Percentiles rank a stretch among this genome's conserved stretches.
phyloP scores from a whole-genome alignment of 2,329 filamentous ascomycete genomes.

The Ilyonectria sp. region DNA sequence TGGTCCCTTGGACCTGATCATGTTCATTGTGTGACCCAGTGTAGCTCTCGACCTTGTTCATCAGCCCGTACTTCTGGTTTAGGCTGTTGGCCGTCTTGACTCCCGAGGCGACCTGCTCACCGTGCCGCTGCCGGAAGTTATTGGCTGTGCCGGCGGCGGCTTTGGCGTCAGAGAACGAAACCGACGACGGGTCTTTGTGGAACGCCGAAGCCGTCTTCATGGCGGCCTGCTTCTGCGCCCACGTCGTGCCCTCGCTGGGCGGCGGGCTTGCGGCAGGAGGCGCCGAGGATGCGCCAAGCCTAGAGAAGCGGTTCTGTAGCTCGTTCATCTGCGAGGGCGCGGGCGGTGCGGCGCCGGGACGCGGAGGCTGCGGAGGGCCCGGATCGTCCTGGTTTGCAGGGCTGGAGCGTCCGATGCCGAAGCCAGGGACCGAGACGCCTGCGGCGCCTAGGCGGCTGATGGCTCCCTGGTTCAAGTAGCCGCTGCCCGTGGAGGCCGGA shows the following conservation, averaged over 20 bases:
- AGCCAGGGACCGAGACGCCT: slow-evolving; percentile 83
- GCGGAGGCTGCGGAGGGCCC: slow-evolving; percentile 43
- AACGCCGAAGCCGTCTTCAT: slow-evolving; percentile 73
- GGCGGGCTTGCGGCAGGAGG: slow-evolving; percentile 36
- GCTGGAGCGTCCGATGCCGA: slow-evolving; percentile 75
- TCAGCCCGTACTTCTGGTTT: slow-evolving; percentile 74
- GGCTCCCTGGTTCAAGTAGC: slow-evolving; percentile 69
- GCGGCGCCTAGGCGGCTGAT: slow-evolving; percentile 77
- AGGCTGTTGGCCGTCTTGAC: slow-evolving; percentile 69
- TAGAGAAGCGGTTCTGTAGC: slow-evolving; percentile 78
- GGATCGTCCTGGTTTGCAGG: slow-evolving; percentile 48
- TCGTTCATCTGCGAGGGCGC: slow-evolving; percentile 69
- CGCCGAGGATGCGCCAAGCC: slow-evolving; percentile 58
- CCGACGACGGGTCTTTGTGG: slow-evolving; percentile 73
- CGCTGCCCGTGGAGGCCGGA: slow-evolving; percentile 41
- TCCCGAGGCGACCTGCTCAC: slow-evolving; percentile 76
- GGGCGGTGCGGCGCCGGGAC: slow-evolving; percentile 40
- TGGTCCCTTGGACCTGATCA: slow-evolving; percentile 24
- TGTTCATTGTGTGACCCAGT: slow-evolving; percentile 40
- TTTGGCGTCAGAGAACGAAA: slow-evolving; percentile 72
- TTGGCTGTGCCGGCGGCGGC: slow-evolving; percentile 73
- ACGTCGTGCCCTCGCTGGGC: slow-evolving; percentile 69
- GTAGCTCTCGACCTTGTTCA: slow-evolving; percentile 54
- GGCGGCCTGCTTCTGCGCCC: slow-evolving; percentile 76
- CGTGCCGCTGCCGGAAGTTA: slow-evolving; percentile 79